Conservation (phyloP, 1,284 basidiomycete genomes). For the Apiotrichum brassicae region DNA sequence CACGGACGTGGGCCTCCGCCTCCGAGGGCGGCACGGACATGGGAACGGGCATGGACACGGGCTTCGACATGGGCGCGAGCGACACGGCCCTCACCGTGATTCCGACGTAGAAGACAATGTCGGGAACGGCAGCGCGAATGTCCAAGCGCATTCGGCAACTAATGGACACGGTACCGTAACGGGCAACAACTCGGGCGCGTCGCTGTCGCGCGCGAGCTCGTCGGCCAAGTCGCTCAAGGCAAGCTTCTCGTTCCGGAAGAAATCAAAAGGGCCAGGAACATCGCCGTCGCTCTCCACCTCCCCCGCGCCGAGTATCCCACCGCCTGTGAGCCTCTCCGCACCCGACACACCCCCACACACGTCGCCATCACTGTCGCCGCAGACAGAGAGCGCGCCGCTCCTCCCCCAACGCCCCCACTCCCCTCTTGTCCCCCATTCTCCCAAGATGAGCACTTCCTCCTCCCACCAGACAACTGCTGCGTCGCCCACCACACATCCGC, state of each 20-base stretch:
- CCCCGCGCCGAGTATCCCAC: too few species aligned
- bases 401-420: too few species aligned
- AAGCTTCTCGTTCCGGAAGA: constrained; percentile 30
- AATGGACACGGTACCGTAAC: too few species aligned
- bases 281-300: constrained; percentile 23
- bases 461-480: too few species aligned
- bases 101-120: neutral
- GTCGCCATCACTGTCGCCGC: neutral
- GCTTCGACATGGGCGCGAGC: neutral
- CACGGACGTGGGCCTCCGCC: constrained; percentile 13
- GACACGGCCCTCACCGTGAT: neutral
- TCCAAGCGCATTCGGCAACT: neutral
- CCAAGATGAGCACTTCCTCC: too few species aligned
- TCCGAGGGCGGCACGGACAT: neutral
- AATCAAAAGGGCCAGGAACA: constrained; percentile 18
- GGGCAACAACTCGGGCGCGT: neutral
- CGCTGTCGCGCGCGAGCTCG: neutral
- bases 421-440: too few species aligned
- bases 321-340: neutral
- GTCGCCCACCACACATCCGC: constrained; percentile 2
- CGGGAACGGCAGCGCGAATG: neutral
- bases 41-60: neutral
- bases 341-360: neutral
- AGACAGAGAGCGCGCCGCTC: too few species aligned
- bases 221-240: constrained; percentile 13